These are phyloP conservation scores for Gossypium schwendimanii DNA, from an alignment of 441 rosid genomes.

Conservation along the genomic window DNA sequence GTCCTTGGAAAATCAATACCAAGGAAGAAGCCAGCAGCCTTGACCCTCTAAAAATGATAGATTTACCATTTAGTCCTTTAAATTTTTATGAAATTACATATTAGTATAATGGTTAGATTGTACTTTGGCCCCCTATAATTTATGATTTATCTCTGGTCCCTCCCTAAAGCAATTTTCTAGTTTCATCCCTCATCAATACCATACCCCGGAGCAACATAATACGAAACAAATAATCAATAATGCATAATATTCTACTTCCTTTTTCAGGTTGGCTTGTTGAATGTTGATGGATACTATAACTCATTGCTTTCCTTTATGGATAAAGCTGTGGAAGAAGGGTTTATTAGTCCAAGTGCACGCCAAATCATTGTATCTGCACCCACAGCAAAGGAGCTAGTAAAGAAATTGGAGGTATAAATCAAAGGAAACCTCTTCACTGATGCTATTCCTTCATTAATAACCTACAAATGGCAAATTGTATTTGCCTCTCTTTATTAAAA, in stretches of 20 bases:
- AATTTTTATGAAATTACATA: no score
- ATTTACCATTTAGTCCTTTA: no score
- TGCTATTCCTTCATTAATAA: neutral
- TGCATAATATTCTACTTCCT: neutral
- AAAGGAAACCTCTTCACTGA: neutral
- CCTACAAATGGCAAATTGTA: neutral
- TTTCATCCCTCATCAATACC: no score
- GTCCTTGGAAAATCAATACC: neutral
- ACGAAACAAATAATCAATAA: neutral
- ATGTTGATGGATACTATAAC: conserved; percentile 80
- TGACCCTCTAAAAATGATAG: no score
- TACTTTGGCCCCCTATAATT: no score
- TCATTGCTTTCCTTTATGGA: conserved; percentile 67
- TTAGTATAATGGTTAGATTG: no score
- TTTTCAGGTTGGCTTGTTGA: conserved; percentile 56
- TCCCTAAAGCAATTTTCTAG: no score
- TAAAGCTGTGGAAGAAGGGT: conserved; percentile 76
- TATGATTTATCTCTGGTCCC: no score
- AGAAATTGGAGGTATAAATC: conserved; percentile 51
- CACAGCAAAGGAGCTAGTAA: conserved; percentile 58
- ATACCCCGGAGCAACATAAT: neutral
- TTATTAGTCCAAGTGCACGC: conserved; percentile 59
- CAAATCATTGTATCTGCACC: conserved; percentile 70
- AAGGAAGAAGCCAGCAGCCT: no score
- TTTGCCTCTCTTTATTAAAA: no score